Evolutionary conservation across 371 early-diverging fungal genomes (phyloP), one percentile per base, ranked within the genome.

Genomic region (Neoconidiobolus thromboides): DNA sequence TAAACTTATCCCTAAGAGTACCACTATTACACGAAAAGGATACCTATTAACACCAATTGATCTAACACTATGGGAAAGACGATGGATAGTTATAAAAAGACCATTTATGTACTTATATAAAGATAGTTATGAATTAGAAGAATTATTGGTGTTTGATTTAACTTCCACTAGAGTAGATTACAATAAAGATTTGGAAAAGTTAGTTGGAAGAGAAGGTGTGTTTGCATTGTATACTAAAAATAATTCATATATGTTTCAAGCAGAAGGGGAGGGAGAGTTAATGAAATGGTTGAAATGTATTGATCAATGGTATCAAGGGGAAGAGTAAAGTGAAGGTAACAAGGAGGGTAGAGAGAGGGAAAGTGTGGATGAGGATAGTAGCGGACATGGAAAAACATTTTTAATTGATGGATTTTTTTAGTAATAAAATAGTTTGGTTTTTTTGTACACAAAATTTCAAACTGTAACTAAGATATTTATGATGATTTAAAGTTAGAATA

Each of bases 51-150:
- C 76, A 60, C 81, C 80, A 41, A 77, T 85, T 51, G 69, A 76
- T 58, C 69, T 75, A 7, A 74, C 74, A 58, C 63, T 65, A 36
- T 93, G 93, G 93, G 70, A 76, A 1, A 78, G 80, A 58, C 75
- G 83, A 2, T 90, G 84, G 85, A 80, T 88, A 70, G 88, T 90
- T 43, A 76, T 93, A 55, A 82, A 88, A 61, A 75, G 83, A 57
- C 93, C 93, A 7, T 87, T 85, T 64, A 74, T 93, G 48, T 87
- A 82, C 62, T 74, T 89, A 48, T 89, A 85, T 68, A 69, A 69
- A 49, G 74, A 78, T 61, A 67, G 76, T 9, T 68, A 73, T 1
- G 86, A 86, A 63, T 64, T 69, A 14, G 81, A 81, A 48, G 82
- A 88, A 63, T 72, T 80, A 37, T 79, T 80, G 15, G 79, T 86